Evolutionary conservation across 768 basidiomycete genomes (phyloP), one percentile per base, ranked within the genome.

Genomic region (Suillus placidus): DNA sequence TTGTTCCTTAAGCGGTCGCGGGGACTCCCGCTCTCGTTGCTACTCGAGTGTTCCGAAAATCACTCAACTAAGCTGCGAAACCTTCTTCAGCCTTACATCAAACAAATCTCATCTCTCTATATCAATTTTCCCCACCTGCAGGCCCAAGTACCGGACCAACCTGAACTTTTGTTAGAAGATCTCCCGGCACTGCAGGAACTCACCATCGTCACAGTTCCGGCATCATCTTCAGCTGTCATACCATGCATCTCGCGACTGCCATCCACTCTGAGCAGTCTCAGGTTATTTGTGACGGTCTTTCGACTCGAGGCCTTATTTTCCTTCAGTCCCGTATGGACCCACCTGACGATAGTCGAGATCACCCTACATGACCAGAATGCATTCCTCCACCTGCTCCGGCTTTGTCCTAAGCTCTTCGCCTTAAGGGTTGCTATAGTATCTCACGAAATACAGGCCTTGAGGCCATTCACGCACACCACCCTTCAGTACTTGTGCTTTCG

Each of bases 71-170:
- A 30, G 14, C 64, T 72, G 18, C 16, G 16, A 54, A 54, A 3
- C 30, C 63, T 70, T 20, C 40, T 74, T 14, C 72, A 70, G 34
- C 66, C 72, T 7, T 74, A 72, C 38, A 65, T 54, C 10, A 56
- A 61, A 47, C 72, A 63, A 14, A 57, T 57, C 35, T 30, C 30
- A 6, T 18, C 30, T 32, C 26, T 52, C 20, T 49, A 61, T 7
- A 23, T 72, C 65, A 72, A 18, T 18, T 42, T 16, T 42, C 42
- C 42, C 18, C 10, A 37, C 37, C 37, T 10, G 12, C 42, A 42
- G 16, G 18, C 16, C 42, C 42, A 18, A 42, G 42, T 6, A 42
- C 42, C 16, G 42, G 43, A 45, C 43, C 8, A 45, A 45, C 43
- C 20, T n/a, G n/a, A 47, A n/a, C 45, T 47, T n/a, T 2, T 55